These are phyloP conservation scores for Aquilaria yunnanensis DNA, from an alignment of 345 rosid species.

Conservation along the genomic window DNA sequence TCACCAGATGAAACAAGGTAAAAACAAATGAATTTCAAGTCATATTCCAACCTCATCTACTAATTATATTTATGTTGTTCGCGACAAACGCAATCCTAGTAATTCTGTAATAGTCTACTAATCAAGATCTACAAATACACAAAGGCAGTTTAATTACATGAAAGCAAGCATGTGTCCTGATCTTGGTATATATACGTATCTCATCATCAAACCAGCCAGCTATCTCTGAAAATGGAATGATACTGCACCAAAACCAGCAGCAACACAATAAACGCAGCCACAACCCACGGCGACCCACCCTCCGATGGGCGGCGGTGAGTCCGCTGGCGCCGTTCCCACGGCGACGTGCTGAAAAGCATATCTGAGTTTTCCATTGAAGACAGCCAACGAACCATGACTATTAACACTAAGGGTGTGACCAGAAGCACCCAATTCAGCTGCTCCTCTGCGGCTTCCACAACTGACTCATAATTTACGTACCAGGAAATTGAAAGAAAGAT, in stretches of 20 bases:
- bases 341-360: slow-evolving; percentile 33
- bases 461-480: slow-evolving; percentile 56
- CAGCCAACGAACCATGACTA: slow-evolving; percentile 54
- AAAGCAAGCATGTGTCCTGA: no score
- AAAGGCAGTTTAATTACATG: no score
- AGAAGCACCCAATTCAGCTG: slow-evolving; percentile 58
- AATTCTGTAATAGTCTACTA: no score
- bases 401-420: slow-evolving; percentile 41
- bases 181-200: no score
- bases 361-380: slow-evolving; percentile 63
- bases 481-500: slow-evolving; percentile 60
- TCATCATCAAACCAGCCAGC: slow-evolving; percentile 32
- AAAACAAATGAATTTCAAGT: no score
- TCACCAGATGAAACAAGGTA: no score
- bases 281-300: slow-evolving; percentile 93
- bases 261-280: slow-evolving; percentile 76
- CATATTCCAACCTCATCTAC: no score
- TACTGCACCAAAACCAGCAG: slow-evolving; percentile 61
- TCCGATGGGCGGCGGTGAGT: slow-evolving; percentile 40
- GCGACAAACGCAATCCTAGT: no score
- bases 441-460: slow-evolving; percentile 43
- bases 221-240: slow-evolving; percentile 66
- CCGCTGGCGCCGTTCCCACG: slow-evolving; percentile 45
- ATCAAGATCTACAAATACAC: no score
- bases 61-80: no score